A percentile compares a stretch with the other conserved stretches of the same genome.
Evolutionary conservation across 306 rosid genomes (phyloP).

Genomic region (Rosa persica): DNA sequence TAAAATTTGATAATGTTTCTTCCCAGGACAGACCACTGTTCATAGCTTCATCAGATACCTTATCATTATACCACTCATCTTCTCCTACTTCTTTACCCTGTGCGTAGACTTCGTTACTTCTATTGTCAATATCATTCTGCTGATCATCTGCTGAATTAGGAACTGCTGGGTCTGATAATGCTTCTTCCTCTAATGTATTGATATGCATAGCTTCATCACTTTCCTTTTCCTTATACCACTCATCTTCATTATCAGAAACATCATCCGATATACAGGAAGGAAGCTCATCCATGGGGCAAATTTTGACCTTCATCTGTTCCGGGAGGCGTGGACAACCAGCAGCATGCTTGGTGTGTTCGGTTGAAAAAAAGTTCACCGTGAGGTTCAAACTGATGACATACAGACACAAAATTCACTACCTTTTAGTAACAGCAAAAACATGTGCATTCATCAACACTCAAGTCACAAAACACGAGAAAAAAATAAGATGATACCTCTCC

Average conservation of each 20-base stretch:
- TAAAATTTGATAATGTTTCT: constrained; percentile 27
- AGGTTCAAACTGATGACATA: constrained; percentile 62
- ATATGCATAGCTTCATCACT: constrained; percentile 24
- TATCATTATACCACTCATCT: constrained; percentile 32
- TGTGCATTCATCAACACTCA: background rate
- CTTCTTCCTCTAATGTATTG: constrained; percentile 26
- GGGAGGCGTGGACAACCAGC: constrained; percentile 84
- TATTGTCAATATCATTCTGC: background rate
- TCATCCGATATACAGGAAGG: constrained; percentile 59
- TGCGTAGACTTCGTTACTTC: background rate
- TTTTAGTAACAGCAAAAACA: background rate
- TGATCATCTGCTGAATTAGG: constrained; percentile 21
- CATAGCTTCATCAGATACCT: constrained; percentile 29
- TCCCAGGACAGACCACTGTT: constrained; percentile 22
- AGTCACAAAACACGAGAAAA: background rate
- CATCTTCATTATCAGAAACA: constrained; percentile 50
- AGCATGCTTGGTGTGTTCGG: constrained; percentile 66
- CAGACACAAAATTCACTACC: constrained; percentile 26
- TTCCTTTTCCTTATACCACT: constrained; percentile 39
- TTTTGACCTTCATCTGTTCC: constrained; percentile 58
- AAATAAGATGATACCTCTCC: constrained; percentile 51
- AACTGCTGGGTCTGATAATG: constrained; percentile 25
- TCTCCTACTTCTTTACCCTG: constrained; percentile 34
- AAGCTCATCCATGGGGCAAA: constrained; percentile 70
- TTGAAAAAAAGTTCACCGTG: constrained; percentile 81